phyloP scores from a whole-genome alignment of 2,329 filamentous ascomycete species.

The Talaromyces sp. region DNA sequence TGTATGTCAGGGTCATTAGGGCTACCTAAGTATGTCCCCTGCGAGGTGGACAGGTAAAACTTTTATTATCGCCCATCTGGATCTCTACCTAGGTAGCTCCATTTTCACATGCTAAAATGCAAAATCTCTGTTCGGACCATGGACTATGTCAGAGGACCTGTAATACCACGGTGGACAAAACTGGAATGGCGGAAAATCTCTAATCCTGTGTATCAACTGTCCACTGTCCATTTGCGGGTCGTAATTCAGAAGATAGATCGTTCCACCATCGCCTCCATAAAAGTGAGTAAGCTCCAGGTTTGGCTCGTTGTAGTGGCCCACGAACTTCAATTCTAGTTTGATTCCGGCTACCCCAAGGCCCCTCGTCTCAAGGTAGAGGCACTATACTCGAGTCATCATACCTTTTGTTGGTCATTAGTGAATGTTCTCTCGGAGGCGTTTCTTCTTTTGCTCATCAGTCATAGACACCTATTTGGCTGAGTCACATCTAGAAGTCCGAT shows the following conservation, averaged over 20 bases:
- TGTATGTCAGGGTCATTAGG: too few species aligned
- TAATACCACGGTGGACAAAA: too few species aligned
- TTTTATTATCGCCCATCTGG: too few species aligned
- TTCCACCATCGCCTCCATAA: slow-evolving; percentile 5
- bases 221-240: slow-evolving; percentile 20
- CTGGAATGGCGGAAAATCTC: too few species aligned
- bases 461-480: neutral
- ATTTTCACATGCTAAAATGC: too few species aligned
- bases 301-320: slow-evolving; percentile 46
- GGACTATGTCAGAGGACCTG: too few species aligned
- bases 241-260: slow-evolving; percentile 20
- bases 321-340: slow-evolving; percentile 44
- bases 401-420: neutral
- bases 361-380: neutral
- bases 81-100: too few species aligned
- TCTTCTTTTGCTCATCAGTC: neutral
- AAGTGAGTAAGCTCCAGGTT: slow-evolving; percentile 30
- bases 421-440: neutral
- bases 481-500: neutral
- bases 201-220: neutral
- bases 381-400: neutral
- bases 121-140: too few species aligned
- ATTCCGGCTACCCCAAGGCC: slow-evolving; percentile 16
- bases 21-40: too few species aligned
- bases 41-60: too few species aligned